Conservation (phyloP, 768 basidiomycete species). For the Aureoboletus auriporus region DNA sequence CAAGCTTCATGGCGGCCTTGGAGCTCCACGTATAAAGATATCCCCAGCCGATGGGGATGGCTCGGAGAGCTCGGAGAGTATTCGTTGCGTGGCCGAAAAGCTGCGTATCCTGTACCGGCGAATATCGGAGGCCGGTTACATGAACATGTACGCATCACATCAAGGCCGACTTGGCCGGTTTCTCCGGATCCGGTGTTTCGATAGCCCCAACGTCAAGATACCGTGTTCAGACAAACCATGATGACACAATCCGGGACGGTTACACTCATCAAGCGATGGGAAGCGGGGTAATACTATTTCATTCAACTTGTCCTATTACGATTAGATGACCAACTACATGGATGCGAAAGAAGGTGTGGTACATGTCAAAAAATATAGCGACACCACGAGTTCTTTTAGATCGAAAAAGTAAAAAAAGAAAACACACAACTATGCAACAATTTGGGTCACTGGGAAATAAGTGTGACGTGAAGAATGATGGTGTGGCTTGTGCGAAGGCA, state of each 20-base stretch:
- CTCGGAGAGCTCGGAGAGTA: too few relatives aligned
- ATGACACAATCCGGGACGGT: background rate
- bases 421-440: constrained; percentile 17
- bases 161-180: constrained; percentile 8
- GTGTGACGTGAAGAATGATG: constrained; percentile 23
- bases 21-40: too few relatives aligned
- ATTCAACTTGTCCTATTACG: background rate
- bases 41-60: too few relatives aligned
- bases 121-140: too few relatives aligned
- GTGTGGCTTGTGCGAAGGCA: constrained; percentile 23
- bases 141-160: too few relatives aligned
- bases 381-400: constrained; percentile 22
- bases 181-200: too few relatives aligned
- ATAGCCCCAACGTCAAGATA: too few relatives aligned
- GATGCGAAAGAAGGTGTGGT: constrained; percentile 19
- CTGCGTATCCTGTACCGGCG: too few relatives aligned
- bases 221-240: background rate
- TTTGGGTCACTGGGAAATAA: constrained; percentile 17
- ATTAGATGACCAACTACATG: background rate
- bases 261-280: too few relatives aligned
- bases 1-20: too few relatives aligned
- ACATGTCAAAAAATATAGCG: constrained; percentile 33
- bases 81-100: too few relatives aligned
- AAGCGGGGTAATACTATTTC: background rate
- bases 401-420: background rate